Evolutionary conservation across 83 land plant species (phyloP).

Genomic region (Picea abies): DNA sequence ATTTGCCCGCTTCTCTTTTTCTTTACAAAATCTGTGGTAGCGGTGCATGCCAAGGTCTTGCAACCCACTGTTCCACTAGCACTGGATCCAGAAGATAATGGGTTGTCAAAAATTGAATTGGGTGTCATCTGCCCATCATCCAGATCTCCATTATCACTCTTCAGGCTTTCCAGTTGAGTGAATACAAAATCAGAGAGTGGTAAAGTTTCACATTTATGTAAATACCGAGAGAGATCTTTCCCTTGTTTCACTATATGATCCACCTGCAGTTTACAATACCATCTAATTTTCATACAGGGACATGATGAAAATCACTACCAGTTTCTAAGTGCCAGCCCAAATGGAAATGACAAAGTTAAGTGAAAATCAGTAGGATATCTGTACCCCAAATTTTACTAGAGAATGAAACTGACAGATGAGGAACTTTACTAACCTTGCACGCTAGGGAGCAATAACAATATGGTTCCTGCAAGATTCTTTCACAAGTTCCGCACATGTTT

Average conservation of each 20-base stretch:
- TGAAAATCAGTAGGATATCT: not conserved
- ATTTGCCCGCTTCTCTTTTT: conserved; percentile 8
- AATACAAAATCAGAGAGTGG: conserved; percentile 25
- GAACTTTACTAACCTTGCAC: conserved; percentile 54
- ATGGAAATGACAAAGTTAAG: not conserved
- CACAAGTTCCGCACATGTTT: conserved; percentile 31
- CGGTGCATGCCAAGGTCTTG: conserved; percentile 17
- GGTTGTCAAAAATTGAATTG: conserved; percentile 51
- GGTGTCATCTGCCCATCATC: conserved; percentile 69
- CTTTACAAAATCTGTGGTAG: conserved; percentile 16
- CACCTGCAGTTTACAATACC: conserved; percentile 35
- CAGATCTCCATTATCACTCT: conserved; percentile 20
- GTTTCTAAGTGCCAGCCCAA: not conserved
- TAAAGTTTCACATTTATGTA: conserved; percentile 36
- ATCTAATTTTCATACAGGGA: not conserved
- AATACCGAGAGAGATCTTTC: conserved; percentile 29
- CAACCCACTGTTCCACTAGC: conserved; percentile 21
- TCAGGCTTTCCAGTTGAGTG: conserved; percentile 16
- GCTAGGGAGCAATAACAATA: conserved; percentile 35
- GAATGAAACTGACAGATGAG: not conserved
- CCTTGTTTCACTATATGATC: conserved; percentile 39
- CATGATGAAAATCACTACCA: not conserved
- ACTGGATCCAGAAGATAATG: conserved; percentile 21
- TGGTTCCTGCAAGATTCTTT: conserved; percentile 29
- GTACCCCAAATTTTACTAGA: not conserved